Conservation (phyloP, 306 rosid genomes). For the Parietaria judaica region DNA sequence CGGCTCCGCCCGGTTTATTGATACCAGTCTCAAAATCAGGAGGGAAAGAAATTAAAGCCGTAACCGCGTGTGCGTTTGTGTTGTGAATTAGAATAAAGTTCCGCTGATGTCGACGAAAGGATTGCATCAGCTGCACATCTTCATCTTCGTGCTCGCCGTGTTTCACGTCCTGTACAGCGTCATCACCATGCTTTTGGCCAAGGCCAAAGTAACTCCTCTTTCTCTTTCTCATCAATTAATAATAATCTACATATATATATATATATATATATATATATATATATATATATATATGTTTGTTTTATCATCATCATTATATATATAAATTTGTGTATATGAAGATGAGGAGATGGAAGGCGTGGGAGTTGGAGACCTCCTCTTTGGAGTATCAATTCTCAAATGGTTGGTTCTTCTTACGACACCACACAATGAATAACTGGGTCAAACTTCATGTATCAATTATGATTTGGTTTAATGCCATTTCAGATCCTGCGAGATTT, state of each 20-base stretch:
- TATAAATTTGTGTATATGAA: conserved; percentile 6
- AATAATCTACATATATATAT: no score
- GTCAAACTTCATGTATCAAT: not conserved
- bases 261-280: no score
- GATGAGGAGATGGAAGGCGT: conserved; percentile 65
- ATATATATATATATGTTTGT: no score
- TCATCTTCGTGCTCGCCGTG: conserved; percentile 56
- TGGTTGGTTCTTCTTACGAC: conserved; percentile 22
- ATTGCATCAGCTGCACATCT: conserved; percentile 57
- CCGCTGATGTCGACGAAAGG: conserved; percentile 44
- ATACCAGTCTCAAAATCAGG: no score
- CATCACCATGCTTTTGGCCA: conserved; percentile 36
- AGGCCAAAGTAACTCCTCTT: conserved; percentile 42
- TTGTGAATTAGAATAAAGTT: conserved; percentile 34
- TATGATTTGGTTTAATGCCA: not conserved
- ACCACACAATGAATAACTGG: no score
- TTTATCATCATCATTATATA: no score
- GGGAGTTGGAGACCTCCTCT: conserved; percentile 66
- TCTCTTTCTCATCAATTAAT: no score
- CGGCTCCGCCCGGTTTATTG: no score
- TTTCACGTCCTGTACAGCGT: conserved; percentile 58
- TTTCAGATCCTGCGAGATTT: conserved; percentile 58
- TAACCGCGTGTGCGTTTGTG: not conserved
- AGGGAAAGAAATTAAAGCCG: no score
- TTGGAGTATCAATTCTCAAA: conserved; percentile 54